Evolutionary conservation across 202 grass and related monocot genomes (phyloP).

Genomic region (Dendrocalamus latiflorus): DNA sequence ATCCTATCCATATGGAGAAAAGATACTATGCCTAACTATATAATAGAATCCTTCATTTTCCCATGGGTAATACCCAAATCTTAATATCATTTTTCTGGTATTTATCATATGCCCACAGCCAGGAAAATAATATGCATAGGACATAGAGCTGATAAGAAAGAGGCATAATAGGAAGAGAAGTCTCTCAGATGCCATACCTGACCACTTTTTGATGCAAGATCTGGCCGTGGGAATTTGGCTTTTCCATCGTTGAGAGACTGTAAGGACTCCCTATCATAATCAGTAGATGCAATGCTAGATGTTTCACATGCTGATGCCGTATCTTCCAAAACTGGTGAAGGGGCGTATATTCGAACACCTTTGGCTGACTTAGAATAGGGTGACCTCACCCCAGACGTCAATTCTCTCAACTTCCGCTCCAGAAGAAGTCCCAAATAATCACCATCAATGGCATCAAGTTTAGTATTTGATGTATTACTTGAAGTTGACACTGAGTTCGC

Average conservation of each 20-base stretch:
- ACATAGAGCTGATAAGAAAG: constrained; percentile 14
- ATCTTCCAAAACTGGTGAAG: constrained; percentile 39
- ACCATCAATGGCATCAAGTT: constrained; percentile 61
- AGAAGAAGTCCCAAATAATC: constrained; percentile 82
- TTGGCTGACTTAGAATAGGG: constrained; percentile 53
- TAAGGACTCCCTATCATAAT: constrained; percentile 38
- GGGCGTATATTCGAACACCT: constrained; percentile 7
- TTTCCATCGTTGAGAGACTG: constrained; percentile 41
- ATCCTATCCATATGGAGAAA: background rate
- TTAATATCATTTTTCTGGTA: constrained; percentile 22
- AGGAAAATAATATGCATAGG: constrained; percentile 22
- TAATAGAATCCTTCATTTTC: background rate
- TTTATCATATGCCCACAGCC: background rate
- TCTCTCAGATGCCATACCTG: constrained; percentile 38
- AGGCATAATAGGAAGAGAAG: constrained; percentile 11
- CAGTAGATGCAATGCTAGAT: constrained; percentile 43
- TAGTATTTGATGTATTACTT: constrained; percentile 32
- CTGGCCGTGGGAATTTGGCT: background rate
- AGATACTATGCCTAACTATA: background rate
- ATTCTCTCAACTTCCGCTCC: constrained; percentile 79
- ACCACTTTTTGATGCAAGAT: constrained; percentile 16
- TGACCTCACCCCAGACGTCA: constrained; percentile 50
- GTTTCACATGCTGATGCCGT: constrained; percentile 31
- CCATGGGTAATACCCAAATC: no score
- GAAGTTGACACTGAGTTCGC: constrained; percentile 16